Evolutionary conservation across 2,329 filamentous ascomycete species (phyloP).

Genomic region (Neocatenulostroma microsporum): DNA sequence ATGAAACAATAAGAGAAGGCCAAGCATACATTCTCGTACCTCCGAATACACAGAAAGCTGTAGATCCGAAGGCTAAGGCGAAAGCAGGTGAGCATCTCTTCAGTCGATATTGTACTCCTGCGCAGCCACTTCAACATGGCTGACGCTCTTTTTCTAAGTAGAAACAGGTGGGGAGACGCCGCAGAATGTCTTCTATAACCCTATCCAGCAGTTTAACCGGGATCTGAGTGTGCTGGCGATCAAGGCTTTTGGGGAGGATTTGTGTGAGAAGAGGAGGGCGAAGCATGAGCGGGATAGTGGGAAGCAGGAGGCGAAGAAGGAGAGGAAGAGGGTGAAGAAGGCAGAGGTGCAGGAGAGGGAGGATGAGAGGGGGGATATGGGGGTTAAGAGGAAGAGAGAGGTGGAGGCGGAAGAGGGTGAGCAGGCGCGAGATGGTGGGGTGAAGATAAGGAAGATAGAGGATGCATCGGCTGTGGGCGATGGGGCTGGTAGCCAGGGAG

Average conservation of each 20-base stretch:
- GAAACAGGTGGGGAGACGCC: slow-evolving; percentile 50
- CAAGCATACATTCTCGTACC: slow-evolving; percentile 61
- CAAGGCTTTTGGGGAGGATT: slow-evolving; percentile 72
- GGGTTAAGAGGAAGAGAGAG: slow-evolving; percentile 3
- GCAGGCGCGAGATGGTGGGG: background rate
- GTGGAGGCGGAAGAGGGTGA: background rate
- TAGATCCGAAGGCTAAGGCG: slow-evolving; percentile 39
- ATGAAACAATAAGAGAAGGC: slow-evolving; percentile 57
- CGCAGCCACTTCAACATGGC: slow-evolving; percentile 35
- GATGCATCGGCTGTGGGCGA: background rate
- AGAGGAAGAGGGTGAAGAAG: slow-evolving; percentile 19
- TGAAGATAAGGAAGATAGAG: background rate
- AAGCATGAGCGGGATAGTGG: slow-evolving; percentile 26
- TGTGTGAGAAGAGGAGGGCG: slow-evolving; percentile 19
- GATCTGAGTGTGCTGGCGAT: slow-evolving; percentile 91
- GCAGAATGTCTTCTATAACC: slow-evolving; percentile 92
- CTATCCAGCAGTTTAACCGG: slow-evolving; percentile 97
- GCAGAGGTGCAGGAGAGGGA: slow-evolving; percentile 9
- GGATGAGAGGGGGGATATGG: slow-evolving; percentile 1
- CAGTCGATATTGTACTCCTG: background rate
- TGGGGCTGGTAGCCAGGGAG: background rate
- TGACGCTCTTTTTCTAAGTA: slow-evolving; percentile 6
- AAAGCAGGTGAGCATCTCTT: slow-evolving; percentile 18
- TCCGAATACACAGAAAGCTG: slow-evolving; percentile 40
- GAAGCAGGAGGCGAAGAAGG: slow-evolving; percentile 24